phyloP scores from a whole-genome alignment of 2,329 filamentous ascomycete genomes.

The Aspergillus sergii region DNA sequence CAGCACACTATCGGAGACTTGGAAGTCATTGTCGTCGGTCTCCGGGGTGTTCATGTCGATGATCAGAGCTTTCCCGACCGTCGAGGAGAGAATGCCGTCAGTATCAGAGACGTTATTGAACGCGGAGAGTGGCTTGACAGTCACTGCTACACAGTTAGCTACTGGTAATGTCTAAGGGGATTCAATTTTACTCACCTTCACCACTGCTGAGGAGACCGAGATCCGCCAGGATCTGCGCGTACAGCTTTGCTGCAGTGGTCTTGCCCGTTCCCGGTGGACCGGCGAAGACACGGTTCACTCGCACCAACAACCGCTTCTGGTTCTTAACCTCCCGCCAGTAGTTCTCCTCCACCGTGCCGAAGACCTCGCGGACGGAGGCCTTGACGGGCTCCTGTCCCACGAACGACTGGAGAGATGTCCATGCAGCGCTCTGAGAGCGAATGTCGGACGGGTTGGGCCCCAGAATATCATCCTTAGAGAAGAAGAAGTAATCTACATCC shows the following conservation, averaged over 20 bases:
- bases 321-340: constrained; percentile 23
- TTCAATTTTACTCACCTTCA: constrained; percentile 12
- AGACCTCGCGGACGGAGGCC: constrained; percentile 17
- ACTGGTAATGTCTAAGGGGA: background rate
- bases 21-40: constrained; percentile 12
- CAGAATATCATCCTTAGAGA: constrained; percentile 23
- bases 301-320: constrained; percentile 18
- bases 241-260: constrained; percentile 23
- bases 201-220: constrained; percentile 17
- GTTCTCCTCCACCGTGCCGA: constrained; percentile 21
- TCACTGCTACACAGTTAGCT: constrained; percentile 5
- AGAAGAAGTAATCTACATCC: constrained; percentile 24
- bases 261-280: constrained; percentile 26
- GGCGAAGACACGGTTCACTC: constrained; percentile 22
- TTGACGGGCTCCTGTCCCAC: constrained; percentile 22
- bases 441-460: constrained; percentile 19
- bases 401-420: constrained; percentile 18
- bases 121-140: constrained; percentile 8
- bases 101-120: constrained; percentile 9
- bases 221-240: constrained; percentile 22
- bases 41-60: constrained; percentile 11
- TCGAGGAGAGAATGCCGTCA: constrained; percentile 9
- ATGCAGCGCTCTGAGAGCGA: constrained; percentile 18
- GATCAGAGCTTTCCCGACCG: constrained; percentile 18
- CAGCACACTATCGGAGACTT: constrained; percentile 5